phyloP scores from a whole-genome alignment of 1,139 yeast species.

The Yamadazyma blattariae region DNA sequence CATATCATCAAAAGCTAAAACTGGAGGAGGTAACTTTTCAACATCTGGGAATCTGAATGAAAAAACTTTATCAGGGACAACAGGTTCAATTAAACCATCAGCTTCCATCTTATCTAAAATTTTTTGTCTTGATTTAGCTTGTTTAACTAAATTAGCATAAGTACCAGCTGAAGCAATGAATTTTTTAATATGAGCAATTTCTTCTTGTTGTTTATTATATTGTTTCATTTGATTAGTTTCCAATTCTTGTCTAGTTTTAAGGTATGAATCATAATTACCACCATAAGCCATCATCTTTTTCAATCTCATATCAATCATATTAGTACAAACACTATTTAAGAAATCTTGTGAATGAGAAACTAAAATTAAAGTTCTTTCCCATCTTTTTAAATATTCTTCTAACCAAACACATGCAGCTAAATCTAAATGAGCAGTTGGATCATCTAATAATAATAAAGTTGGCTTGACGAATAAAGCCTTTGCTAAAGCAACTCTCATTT shows the following conservation, averaged over 20 bases:
- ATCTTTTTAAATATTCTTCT: conserved; percentile 94
- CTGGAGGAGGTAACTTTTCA: conserved; percentile 98
- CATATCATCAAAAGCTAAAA: conserved; percentile 91
- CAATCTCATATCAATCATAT: conserved; percentile 96
- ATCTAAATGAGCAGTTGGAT: conserved; percentile 99
- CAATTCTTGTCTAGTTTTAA: conserved; percentile 89
- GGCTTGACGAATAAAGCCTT: conserved; percentile 89
- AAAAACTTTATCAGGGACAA: conserved; percentile 88
- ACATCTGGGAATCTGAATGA: conserved; percentile 93
- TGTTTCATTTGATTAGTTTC: conserved; percentile 99
- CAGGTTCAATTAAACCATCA: conserved; percentile 94
- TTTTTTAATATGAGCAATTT: conserved; percentile 96
- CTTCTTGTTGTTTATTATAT: conserved; percentile 96
- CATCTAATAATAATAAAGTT: conserved; percentile 82
- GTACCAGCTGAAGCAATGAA: conserved; percentile 99
- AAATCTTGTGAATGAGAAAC: conserved; percentile 99
- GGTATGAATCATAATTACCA: conserved; percentile 98
- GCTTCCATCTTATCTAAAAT: conserved; percentile 99
- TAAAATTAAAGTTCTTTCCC: conserved; percentile 87
- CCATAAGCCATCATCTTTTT: conserved; percentile 73
- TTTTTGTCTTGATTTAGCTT: conserved; percentile 99
- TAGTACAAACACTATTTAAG: conserved; percentile 97
- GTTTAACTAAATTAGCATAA: conserved; percentile 96
- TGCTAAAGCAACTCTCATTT: conserved; percentile 87
- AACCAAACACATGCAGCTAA: conserved; percentile 99